Evolutionary conservation across 2,329 filamentous ascomycete species (phyloP).

Genomic region (Cryphonectria parasitica): DNA sequence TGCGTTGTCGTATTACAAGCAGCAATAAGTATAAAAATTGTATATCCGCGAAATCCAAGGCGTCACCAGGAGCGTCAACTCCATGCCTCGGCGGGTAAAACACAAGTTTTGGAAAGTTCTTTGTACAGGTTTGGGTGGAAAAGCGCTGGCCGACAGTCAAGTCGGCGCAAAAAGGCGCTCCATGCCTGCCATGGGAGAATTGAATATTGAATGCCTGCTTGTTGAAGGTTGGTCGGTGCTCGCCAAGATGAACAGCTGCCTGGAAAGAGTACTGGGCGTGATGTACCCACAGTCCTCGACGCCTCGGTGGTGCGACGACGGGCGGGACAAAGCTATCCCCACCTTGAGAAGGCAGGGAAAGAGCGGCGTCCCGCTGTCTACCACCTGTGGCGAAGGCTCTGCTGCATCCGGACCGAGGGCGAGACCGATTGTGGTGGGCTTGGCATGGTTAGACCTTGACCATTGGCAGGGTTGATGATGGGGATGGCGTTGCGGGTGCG

Average conservation of each 20-base stretch:
- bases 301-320: constrained; percentile 42
- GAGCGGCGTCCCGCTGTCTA: constrained; percentile 44
- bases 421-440: constrained; percentile 80
- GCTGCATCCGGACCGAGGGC: constrained; percentile 61
- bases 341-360: constrained; percentile 36
- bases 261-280: constrained; percentile 41
- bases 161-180: constrained; percentile 36
- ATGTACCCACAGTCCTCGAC: constrained; percentile 40
- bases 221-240: constrained; percentile 44
- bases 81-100: constrained; percentile 38
- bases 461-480: constrained; percentile 91
- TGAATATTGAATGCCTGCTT: constrained; percentile 49
- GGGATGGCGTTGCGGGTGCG: constrained; percentile 94
- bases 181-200: constrained; percentile 43
- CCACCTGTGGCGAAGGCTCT: constrained; percentile 58
- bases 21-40: constrained; percentile 36
- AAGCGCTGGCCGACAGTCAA: constrained; percentile 34
- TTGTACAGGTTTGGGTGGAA: constrained; percentile 39
- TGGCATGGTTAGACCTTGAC: constrained; percentile 74
- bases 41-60: constrained; percentile 40
- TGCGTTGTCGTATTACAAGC: constrained; percentile 35
- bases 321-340: constrained; percentile 38
- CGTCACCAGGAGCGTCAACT: constrained; percentile 37
- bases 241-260: constrained; percentile 55
- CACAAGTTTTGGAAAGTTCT: constrained; percentile 40